Base-by-base conservation (phyloP, 1,284 basidiomycete species). In the Xerocomus nothofagi region DNA sequence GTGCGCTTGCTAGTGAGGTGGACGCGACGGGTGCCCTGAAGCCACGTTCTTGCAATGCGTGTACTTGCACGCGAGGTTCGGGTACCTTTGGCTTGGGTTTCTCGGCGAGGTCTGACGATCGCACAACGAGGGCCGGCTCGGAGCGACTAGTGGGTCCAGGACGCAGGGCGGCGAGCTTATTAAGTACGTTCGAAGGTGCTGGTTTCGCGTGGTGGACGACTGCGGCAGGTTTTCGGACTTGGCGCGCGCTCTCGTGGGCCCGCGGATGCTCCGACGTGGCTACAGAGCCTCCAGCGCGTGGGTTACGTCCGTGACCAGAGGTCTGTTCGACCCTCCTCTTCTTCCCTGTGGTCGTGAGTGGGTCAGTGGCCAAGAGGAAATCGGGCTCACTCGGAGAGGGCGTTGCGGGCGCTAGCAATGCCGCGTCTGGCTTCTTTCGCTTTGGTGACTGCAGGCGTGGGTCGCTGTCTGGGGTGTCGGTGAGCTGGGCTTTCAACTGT, bases 321-420 rank as follows among this genome's bases (percentile, higher is more conserved):
- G 51, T 17, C 14, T 43, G 57, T 32, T 67, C 57, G 21, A 58
- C 43, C 55, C 70, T 68, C 56, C 63, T 60, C 55, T 78, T 83
- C 72, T 83, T 80, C 55, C 73, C 79, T 80, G 56, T n/a, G 40
- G 38, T 27, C n/a, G 46, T 43, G 31, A 36, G 32, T 48, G 33
- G 43, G 39, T 49, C 46, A 59, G 54, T 56, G 45, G 44, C 50
- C 50, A 51, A 15, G 40, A 39, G 6, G 23, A 49, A 46, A 26
- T 14, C 29, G n/a, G 14, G 66, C 80, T 64, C 56, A 88, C 86
- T 85, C 3, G 83, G 82, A 38, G 86, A 86, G 15, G 86, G 87
- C 3, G 86, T 87, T 0, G 78, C 69, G 21, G 85, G 85, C 1
- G 77, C 85, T 4, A 89, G 66, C 7, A 81, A 59, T 2, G 66